A percentile compares a stretch with the other conserved stretches of the same genome.
These are phyloP conservation scores for Microstegium vimineum DNA, from an alignment of 176 grass and related monocot genomes.

Conservation along the genomic window DNA sequence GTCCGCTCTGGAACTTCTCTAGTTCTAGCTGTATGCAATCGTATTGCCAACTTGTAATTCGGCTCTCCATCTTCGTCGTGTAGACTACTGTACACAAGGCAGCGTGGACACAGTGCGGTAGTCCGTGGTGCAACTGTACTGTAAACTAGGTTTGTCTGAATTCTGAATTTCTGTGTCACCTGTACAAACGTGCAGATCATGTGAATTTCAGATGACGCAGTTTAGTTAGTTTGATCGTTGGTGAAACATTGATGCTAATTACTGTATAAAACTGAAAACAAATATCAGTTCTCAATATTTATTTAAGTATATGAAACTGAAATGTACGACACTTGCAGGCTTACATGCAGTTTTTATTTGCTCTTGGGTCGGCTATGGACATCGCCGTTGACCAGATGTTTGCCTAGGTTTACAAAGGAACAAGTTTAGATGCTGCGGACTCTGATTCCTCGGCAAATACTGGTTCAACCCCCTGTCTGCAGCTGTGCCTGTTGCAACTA, in stretches of 20 bases:
- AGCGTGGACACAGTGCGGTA: not conserved
- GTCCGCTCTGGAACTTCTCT: not conserved
- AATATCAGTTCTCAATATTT: too few relatives aligned
- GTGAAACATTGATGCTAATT: not conserved
- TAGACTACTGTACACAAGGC: not conserved
- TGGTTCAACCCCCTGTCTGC: not conserved
- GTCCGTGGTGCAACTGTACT: not conserved
- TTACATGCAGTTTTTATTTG: too few relatives aligned
- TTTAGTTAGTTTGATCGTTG: not conserved
- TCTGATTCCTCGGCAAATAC: conserved; percentile 5
- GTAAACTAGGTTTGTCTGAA: not conserved
- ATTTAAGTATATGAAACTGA: not conserved
- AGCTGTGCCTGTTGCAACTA: not conserved
- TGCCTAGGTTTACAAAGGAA: not conserved
- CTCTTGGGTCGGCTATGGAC: not conserved
- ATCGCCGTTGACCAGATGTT: not conserved
- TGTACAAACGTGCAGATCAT: not conserved
- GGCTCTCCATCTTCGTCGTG: not conserved
- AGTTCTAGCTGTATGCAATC: not conserved
- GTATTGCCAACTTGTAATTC: not conserved
- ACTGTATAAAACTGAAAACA: not conserved
- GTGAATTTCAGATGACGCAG: not conserved
- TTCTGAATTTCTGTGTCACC: not conserved
- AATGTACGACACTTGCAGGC: not conserved
- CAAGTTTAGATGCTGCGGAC: not conserved